phyloP scores from a whole-genome alignment of 2,329 filamentous ascomycete genomes.

The Shiraia sp. region DNA sequence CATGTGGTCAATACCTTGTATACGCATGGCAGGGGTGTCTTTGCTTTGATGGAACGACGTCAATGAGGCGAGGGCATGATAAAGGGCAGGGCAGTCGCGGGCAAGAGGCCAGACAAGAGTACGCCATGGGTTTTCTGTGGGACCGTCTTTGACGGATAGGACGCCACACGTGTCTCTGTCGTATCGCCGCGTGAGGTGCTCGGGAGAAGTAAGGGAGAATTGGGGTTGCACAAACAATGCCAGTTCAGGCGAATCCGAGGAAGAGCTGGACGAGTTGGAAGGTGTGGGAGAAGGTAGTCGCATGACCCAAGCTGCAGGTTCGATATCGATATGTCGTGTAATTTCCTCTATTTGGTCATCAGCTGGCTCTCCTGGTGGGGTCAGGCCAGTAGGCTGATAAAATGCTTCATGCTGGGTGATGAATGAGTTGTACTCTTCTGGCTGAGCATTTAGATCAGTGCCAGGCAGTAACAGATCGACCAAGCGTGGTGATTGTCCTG shows the following conservation, averaged over 20 bases:
- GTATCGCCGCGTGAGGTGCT: conserved; percentile 66
- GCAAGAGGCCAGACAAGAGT: conserved; percentile 72
- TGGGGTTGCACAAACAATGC: conserved; percentile 50
- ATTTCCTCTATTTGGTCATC: conserved; percentile 62
- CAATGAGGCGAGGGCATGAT: conserved; percentile 70
- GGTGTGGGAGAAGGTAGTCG: conserved; percentile 42
- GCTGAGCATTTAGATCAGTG: conserved; percentile 51
- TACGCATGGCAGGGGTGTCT: conserved; percentile 59
- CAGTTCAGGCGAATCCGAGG: conserved; percentile 25
- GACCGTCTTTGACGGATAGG: conserved; percentile 70
- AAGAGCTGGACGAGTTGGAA: conserved; percentile 42
- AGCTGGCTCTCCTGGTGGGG: conserved; percentile 32
- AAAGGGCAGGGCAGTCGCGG: conserved; percentile 65
- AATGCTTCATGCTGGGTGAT: conserved; percentile 40
- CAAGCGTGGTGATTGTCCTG: conserved; percentile 54
- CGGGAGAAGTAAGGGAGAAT: conserved; percentile 58
- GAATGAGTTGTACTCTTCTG: conserved; percentile 42
- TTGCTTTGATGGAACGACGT: conserved; percentile 69
- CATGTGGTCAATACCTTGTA: conserved; percentile 71
- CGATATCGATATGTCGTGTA: conserved; percentile 45
- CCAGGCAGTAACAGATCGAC: conserved; percentile 55
- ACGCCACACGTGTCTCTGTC: conserved; percentile 71
- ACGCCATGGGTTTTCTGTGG: conserved; percentile 72
- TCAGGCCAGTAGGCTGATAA: conserved; percentile 36
- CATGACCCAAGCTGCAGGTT: conserved; percentile 43